Base-by-base conservation (phyloP, 108 stramenopile genomes). In the Nitzschia sp. region DNA sequence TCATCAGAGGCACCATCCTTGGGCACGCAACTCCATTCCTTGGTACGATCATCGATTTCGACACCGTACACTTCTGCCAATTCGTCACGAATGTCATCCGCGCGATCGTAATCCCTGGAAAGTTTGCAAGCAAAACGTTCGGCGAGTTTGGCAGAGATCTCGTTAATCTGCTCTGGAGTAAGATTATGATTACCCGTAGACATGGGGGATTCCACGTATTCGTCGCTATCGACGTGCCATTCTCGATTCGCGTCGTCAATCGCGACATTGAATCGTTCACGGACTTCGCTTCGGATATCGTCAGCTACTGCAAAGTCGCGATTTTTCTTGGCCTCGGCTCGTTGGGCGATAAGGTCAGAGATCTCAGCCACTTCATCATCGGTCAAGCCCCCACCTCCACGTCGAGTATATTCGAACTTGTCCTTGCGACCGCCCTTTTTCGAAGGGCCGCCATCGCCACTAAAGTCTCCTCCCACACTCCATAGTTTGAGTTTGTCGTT, bases 51-150 rank as follows among this genome's bases (percentile, higher is more conserved):
- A 63, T 87, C 83, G 35, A 90, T 66, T 13, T 42, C 75, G 25
- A 86, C 74, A 23, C 58, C 46, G 57, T 74, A 87, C 30, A 53
- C 70, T 24, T 79, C 55, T 9, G 46, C n/a, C 60, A 90, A 65
- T 26, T 81, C 74, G 36, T 82, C 80, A 17, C 85, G 73, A 46
- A 86, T 84, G 19, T 53, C 67, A 72, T 91, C 90, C 0, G 86
- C 90, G 18, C 46, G 26, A n/a, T 78, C 74, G 61, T 71, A 91
- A 35, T 87, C 78, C 17, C 83, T 46, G 15, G 63, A 60, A 32
- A 38, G 45, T 59, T 85, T 84, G 34, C 77, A 78, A 31, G 51
- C 38, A 11, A 64, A 36, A 1, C 88, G 51, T 42, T 75, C 73
- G 21, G 54, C 59, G 15, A 85, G 45, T 31, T 59, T 24, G 2